Base-by-base conservation (phyloP, 1,284 basidiomycete genomes). In the Apiotrichum veenhuisii region DNA sequence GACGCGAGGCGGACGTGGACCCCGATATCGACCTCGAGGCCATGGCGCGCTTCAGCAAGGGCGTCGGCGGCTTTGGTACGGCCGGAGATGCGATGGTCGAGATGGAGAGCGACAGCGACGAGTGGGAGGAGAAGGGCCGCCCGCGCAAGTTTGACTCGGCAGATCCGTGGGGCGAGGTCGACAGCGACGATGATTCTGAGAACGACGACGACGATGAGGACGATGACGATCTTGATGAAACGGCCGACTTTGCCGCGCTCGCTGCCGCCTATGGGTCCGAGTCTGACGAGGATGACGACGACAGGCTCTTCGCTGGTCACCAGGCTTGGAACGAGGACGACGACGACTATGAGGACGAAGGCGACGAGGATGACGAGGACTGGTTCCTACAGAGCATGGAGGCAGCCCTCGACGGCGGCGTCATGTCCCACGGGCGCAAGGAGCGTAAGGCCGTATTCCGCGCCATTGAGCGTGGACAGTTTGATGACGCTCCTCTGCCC, bases 391-490 rank as follows among this genome's bases (percentile, higher is more conserved):
- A 58, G 37, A 56, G 44, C 30, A 58, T 36, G 18, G 60, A 86
- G 82, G 78, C 77, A 5, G 72, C 84, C 5, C 69, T 88, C 5
- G 80, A 81, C 51, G 79, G 81, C 18, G 78, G 82, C 49, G 73
- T 70, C 26, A 57, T 48, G 71, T 76, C 17, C 65, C 80, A 47
- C 56, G 76, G 83, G 54, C 79, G 82, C 26, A 85, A 85, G 64
- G 74, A 78, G 42, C 76, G 81, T 54, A 86, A 86, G 27, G 75
- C 80, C 46, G 62, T 87, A 2, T 89, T 89, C 81, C 78, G 79
- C 25, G 81, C 87, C 0, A 81, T 90, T 36, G 79, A 80, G 26
- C 77, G 84, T 59, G 88, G 86, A 3, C 73, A 82, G 43, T 85
- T 87, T 59, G 79, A n/a, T n/a, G n/a, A 79, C 30, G 76, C 83